phyloP scores from a whole-genome alignment of 2,329 filamentous ascomycete species.

The Aspergillus fijiensis region DNA sequence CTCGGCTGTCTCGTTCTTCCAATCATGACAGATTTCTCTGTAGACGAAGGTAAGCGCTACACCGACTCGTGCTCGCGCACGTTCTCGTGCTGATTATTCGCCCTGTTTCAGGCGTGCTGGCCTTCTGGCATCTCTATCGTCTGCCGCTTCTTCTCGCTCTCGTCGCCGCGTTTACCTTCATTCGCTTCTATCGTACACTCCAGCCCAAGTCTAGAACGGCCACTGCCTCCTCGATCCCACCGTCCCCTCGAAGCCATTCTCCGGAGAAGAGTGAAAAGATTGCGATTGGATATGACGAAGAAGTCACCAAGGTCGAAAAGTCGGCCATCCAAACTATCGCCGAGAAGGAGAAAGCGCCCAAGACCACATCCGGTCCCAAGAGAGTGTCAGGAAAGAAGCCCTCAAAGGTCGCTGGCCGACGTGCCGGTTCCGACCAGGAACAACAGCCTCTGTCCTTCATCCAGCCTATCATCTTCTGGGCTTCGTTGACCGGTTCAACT shows the following conservation, averaged over 20 bases:
- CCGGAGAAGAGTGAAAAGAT: conserved; percentile 24
- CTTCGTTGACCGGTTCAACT: conserved; percentile 81
- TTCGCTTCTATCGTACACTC: conserved; percentile 25
- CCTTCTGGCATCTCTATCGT: conserved; percentile 51
- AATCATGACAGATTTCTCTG: conserved; percentile 13
- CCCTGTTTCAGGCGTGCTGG: conserved; percentile 34
- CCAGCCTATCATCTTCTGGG: conserved; percentile 82
- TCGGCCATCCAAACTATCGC: neutral
- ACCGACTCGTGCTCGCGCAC: neutral
- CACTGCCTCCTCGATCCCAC: conserved; percentile 31
- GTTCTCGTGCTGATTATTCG: neutral
- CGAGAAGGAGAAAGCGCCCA: conserved; percentile 13
- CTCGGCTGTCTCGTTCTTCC: neutral
- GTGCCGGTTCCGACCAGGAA: conserved; percentile 18
- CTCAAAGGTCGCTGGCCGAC: conserved; percentile 27
- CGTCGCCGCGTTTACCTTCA: conserved; percentile 36
- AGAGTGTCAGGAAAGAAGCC: conserved; percentile 36
- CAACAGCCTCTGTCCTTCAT: conserved; percentile 28
- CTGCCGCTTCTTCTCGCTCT: conserved; percentile 45
- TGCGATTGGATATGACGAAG: neutral
- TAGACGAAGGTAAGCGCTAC: conserved; percentile 11
- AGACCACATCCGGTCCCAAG: conserved; percentile 31
- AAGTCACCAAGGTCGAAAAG: neutral
- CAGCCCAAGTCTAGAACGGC: conserved; percentile 28
- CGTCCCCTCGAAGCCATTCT: conserved; percentile 32